A percentile compares a stretch with the other conserved stretches of the same genome.
These are phyloP conservation scores for Schoenoplectus triqueter DNA, from an alignment of 202 grass and related monocot genomes.

Conservation along the genomic window DNA sequence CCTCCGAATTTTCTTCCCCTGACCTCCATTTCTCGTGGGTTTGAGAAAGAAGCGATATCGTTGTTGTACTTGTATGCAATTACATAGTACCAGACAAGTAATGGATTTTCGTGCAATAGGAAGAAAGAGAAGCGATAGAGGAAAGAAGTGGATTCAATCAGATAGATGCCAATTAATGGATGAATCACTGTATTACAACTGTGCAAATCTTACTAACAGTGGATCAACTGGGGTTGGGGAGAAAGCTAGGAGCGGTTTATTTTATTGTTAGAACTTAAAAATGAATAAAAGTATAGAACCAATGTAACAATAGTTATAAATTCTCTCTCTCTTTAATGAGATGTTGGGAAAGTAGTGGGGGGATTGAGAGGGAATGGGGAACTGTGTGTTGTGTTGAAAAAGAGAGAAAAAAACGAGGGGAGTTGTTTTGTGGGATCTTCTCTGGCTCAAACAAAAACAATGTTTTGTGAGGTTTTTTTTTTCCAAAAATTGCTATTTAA, in stretches of 20 bases:
- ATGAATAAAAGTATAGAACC: no score
- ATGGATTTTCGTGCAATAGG: no score
- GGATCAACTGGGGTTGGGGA: not conserved
- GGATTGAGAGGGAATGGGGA: not conserved
- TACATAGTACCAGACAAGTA: not conserved
- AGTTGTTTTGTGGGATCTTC: not conserved
- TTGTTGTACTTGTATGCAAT: not conserved
- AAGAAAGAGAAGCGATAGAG: slow-evolving; percentile 15
- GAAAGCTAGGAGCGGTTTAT: not conserved
- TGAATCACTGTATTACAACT: not conserved
- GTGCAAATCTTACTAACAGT: not conserved
- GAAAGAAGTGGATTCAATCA: slow-evolving; percentile 26
- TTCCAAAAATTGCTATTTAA: no score
- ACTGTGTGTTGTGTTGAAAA: slow-evolving; percentile 6
- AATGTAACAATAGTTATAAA: not conserved
- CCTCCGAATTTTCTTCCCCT: slow-evolving; percentile 55
- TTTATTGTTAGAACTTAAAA: no score
- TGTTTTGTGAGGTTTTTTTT: not conserved
- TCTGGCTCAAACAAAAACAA: not conserved
- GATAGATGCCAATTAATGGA: not conserved
- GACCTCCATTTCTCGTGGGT: slow-evolving; percentile 52
- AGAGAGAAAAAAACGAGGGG: not conserved
- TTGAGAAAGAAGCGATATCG: slow-evolving; percentile 6
- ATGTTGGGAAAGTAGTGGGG: not conserved
- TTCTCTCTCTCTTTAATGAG: not conserved